Evolutionary conservation across 2,329 filamentous ascomycete genomes (phyloP).

Genomic region (Apiospora kogelbergensis): DNA sequence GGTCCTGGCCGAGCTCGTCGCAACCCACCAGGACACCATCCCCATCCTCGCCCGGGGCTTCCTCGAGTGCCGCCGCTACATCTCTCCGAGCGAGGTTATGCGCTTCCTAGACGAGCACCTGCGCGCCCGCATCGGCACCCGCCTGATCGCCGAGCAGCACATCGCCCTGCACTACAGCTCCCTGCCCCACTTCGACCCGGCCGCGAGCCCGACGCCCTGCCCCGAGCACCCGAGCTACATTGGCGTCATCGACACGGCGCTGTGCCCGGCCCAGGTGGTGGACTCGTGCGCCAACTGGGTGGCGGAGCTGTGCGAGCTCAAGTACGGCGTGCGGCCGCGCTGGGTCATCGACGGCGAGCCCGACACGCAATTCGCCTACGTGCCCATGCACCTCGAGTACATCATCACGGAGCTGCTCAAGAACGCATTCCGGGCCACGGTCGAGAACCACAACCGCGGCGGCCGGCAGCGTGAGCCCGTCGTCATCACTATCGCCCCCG

Average conservation of each 20-base stretch:
- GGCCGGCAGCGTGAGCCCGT: constrained; percentile 78
- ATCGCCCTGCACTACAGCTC: constrained; percentile 78
- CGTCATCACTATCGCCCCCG: constrained; percentile 86
- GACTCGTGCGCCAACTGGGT: constrained; percentile 87
- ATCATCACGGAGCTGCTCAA: constrained; percentile 96
- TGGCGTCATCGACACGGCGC: constrained; percentile 89
- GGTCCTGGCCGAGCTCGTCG: constrained; percentile 90
- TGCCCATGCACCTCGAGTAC: constrained; percentile 96
- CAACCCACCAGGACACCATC: constrained; percentile 93
- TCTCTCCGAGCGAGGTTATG: constrained; percentile 79
- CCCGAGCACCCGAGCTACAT: constrained; percentile 69
- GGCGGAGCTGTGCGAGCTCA: constrained; percentile 93
- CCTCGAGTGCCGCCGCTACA: constrained; percentile 89
- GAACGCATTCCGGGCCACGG: constrained; percentile 91
- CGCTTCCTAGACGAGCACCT: constrained; percentile 91
- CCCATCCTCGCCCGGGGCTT: constrained; percentile 90
- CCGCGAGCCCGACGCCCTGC: constrained; percentile 49
- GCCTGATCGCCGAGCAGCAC: constrained; percentile 94
- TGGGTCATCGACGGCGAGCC: constrained; percentile 83
- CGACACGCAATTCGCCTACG: constrained; percentile 85
- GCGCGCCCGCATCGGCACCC: constrained; percentile 88
- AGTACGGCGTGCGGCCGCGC: constrained; percentile 84
- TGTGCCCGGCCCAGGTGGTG: constrained; percentile 79
- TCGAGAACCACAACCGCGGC: too few relatives aligned
- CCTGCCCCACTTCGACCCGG: constrained; percentile 67